phyloP scores from a whole-genome alignment of 2,329 filamentous ascomycete genomes.

The Aspergillaceae sp. region DNA sequence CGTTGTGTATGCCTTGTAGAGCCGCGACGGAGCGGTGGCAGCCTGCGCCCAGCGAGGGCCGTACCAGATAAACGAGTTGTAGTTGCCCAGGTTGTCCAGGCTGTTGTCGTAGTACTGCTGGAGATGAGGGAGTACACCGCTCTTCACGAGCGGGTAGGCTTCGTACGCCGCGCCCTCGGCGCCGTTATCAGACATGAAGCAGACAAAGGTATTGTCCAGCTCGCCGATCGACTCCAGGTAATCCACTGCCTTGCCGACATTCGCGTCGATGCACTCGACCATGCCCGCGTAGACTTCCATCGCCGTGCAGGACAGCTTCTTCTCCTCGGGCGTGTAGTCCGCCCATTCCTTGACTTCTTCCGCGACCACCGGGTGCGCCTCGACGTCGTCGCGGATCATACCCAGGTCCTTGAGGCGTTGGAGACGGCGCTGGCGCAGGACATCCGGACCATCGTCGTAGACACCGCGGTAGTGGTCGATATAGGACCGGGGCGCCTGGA shows the following conservation, averaged over 20 bases:
- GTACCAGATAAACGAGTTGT: slow-evolving; percentile 53
- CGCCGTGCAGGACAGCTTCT: slow-evolving; percentile 37
- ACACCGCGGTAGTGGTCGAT: slow-evolving; percentile 50
- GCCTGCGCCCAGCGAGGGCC: slow-evolving; percentile 50
- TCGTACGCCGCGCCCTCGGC: slow-evolving; percentile 53
- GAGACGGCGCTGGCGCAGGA: slow-evolving; percentile 46
- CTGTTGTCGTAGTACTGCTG: slow-evolving; percentile 51
- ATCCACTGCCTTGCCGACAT: slow-evolving; percentile 51
- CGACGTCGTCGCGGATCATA: slow-evolving; percentile 43
- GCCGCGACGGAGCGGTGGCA: slow-evolving; percentile 42
- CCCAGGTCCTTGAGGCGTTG: slow-evolving; percentile 50
- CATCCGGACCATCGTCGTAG: slow-evolving; percentile 54
- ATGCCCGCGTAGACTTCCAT: slow-evolving; percentile 59
- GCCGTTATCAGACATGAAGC: slow-evolving; percentile 57
- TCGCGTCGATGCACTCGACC: slow-evolving; percentile 54
- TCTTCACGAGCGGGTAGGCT: slow-evolving; percentile 49
- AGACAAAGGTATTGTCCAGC: slow-evolving; percentile 55
- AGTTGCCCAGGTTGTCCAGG: slow-evolving; percentile 51
- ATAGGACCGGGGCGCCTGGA: slow-evolving; percentile 50
- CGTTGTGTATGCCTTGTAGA: slow-evolving; percentile 44
- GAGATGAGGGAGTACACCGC: slow-evolving; percentile 46
- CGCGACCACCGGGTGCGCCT: slow-evolving; percentile 28
- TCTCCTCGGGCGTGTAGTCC: slow-evolving; percentile 29
- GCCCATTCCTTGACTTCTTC: slow-evolving; percentile 39
- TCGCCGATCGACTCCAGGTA: slow-evolving; percentile 50